phyloP scores from a whole-genome alignment of 169 alveolate species.

The Plasmodium billcollinsi region DNA sequence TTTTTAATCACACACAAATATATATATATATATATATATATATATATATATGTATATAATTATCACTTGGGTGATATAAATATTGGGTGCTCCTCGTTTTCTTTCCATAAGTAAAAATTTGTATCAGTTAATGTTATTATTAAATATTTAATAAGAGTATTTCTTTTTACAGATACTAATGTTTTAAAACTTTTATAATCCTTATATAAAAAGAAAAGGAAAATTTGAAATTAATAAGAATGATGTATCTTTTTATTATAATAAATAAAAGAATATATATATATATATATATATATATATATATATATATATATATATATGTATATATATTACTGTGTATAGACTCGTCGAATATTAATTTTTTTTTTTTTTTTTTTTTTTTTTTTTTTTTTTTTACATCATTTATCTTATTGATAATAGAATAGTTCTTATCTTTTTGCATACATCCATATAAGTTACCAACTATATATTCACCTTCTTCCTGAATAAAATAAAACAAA shows the following conservation, averaged over 20 bases:
- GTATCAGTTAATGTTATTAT: conserved; percentile 70
- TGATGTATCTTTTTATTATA: neutral
- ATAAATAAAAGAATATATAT: neutral
- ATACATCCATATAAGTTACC: conserved; percentile 64
- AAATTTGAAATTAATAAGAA: neutral
- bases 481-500: conserved; percentile 8
- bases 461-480: conserved; percentile 70
- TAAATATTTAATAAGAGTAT: conserved; percentile 41
- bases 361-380: neutral
- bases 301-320: neutral
- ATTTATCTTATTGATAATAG: conserved; percentile 45
- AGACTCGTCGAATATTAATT: neutral
- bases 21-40: neutral
- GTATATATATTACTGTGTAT: neutral
- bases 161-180: conserved; percentile 58
- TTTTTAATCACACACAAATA: too few relatives aligned
- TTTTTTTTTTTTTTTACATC: conserved; percentile 39
- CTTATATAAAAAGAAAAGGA: conserved; percentile 10
- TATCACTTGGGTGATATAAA: conserved; percentile 62
- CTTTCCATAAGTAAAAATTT: conserved; percentile 68
- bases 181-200: conserved; percentile 74
- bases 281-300: neutral
- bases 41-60: neutral
- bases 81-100: conserved; percentile 64
- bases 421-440: conserved; percentile 69